Base-by-base conservation (phyloP, 1,284 basidiomycete species). In the Chalciporus sp. region DNA sequence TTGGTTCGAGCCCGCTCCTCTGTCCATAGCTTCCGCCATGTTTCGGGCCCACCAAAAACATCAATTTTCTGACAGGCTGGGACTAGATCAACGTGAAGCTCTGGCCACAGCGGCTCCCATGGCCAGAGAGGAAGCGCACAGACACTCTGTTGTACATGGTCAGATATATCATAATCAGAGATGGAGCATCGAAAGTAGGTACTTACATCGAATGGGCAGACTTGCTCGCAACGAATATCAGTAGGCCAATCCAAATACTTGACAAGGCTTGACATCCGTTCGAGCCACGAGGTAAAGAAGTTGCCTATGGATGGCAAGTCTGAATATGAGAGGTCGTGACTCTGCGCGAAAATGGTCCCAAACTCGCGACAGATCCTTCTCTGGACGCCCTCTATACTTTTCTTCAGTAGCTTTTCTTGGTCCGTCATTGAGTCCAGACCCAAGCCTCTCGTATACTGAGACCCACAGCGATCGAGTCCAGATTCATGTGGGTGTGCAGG, bases 171-270 rank as follows among this genome's bases (percentile, higher is more conserved):
- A 23, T 23, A 23, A 23, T 52, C n/a, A 49, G 45, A 42, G 20
- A 42, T 14, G 11, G 28, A 5, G 7, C 41, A 3, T 23, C n/a
- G 27, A 40, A 43, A 28, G n/a, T 19, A n/a, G 27, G 40, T 46
- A 6, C 23, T 27, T 42, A 48, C 51, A 14, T 49, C 51, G 17
- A 28, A 8, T 4, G 20, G 20, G 9, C 51, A 52, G 37, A 52
- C 51, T 8, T 52, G 27, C 26, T 42, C n/a, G 46, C 51, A 52
- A 42, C 45, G 16, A 27, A 52, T 40, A 17, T 52, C 51, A 2
- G 51, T 52, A 7, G 51, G 51, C 51, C 51, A 52, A 33, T 52
- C 51, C 28, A 52, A n/a, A 42, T 49, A 52, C 11, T 7, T 52
- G 28, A 45, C 49, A 26, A 52, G 45, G 9, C 16, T 33, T 33